A percentile compares a stretch with the other conserved stretches of the same genome.
These are phyloP conservation scores for Platanus orientalis DNA, from an alignment of 164 flowering plant species.

Conservation along the genomic window DNA sequence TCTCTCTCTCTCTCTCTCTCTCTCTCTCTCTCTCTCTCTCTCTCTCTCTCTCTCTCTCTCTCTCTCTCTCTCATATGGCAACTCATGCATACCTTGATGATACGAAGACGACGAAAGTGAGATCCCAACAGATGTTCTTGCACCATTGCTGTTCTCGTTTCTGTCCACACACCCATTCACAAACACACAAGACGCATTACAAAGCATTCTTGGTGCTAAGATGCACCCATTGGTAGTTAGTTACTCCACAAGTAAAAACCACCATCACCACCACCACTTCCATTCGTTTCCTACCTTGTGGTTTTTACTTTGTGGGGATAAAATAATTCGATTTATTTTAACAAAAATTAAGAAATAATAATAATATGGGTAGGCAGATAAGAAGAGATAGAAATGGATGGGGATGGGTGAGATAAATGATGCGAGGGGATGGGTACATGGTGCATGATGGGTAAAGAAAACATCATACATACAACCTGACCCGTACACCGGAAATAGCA, in stretches of 20 bases:
- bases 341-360: background rate
- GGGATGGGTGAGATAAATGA: conserved; percentile 8
- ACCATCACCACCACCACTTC: too few species aligned
- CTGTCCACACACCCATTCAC: too few species aligned
- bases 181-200: conserved; percentile 7
- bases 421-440: background rate
- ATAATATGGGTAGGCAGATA: background rate
- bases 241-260: background rate
- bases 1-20: too few species aligned
- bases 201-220: conserved; percentile 3
- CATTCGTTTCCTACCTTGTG: too few species aligned
- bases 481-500: conserved; percentile 1
- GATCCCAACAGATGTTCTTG: conserved; percentile 5
- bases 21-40: too few species aligned
- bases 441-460: background rate
- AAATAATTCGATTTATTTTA: background rate
- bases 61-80: conserved; percentile 1
- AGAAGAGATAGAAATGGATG: conserved; percentile 3
- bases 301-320: too few species aligned
- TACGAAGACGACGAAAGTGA: conserved; percentile 6
- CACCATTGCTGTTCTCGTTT: conserved; percentile 6
- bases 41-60: too few species aligned
- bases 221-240: background rate
- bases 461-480: background rate
- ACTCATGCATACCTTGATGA: conserved; percentile 18